These are phyloP conservation scores for Benincasa hispida DNA, from an alignment of 306 rosid species.

Conservation along the genomic window DNA sequence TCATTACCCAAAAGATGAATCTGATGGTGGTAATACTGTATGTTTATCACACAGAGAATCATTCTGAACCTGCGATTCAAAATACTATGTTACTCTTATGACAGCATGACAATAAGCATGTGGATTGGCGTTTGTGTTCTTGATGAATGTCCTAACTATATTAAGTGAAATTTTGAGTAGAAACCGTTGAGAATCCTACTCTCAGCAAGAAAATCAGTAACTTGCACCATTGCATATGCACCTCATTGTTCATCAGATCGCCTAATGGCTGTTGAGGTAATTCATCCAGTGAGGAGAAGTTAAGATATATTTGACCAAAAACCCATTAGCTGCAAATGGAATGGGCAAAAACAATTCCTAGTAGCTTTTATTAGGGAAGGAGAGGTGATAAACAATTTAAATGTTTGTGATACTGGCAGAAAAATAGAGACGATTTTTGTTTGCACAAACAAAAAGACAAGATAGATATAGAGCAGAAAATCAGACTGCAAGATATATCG, in stretches of 20 bases:
- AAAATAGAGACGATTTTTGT: neutral
- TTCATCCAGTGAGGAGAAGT: neutral
- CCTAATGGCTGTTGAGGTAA: neutral
- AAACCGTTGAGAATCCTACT: neutral
- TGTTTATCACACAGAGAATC: neutral
- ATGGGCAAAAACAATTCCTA: neutral
- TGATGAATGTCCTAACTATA: neutral
- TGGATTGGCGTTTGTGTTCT: neutral
- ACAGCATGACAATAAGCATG: neutral
- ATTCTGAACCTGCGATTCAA: neutral
- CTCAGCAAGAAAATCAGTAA: neutral
- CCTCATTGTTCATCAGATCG: neutral
- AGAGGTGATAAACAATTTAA: neutral
- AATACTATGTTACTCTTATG: neutral
- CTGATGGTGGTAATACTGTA: neutral
- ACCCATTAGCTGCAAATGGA: neutral
- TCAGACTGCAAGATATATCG: neutral
- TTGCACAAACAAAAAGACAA: neutral
- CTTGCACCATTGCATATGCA: neutral
- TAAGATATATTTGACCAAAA: neutral
- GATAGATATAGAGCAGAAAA: neutral
- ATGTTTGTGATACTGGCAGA: neutral
- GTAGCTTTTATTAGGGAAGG: neutral
- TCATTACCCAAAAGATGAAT: neutral
- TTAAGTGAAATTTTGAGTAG: neutral